Conservation (phyloP, 495 filamentous ascomycete species). For the Cenococcum geophilum region DNA sequence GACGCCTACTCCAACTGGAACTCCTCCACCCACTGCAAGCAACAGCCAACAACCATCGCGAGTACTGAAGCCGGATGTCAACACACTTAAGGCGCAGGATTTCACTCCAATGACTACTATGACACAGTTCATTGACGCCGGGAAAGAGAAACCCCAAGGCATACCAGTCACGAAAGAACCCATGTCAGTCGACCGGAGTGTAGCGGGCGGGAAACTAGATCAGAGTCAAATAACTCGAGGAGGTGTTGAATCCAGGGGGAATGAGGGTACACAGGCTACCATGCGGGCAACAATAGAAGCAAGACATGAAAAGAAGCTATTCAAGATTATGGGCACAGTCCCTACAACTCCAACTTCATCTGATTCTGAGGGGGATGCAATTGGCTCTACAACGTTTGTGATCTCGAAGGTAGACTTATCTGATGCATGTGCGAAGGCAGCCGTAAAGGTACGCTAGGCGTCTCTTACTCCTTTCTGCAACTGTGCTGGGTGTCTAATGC, state of each 20-base stretch:
- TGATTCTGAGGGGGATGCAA: conserved; percentile 4
- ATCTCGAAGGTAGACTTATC: neutral
- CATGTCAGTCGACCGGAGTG: neutral
- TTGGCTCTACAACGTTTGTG: neutral
- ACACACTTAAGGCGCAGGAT: neutral
- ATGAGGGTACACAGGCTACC: neutral
- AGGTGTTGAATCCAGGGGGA: neutral
- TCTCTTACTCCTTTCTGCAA: too few species aligned
- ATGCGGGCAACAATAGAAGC: neutral
- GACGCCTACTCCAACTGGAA: neutral
- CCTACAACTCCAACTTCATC: conserved; percentile 20
- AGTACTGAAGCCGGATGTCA: neutral
- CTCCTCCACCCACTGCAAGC: neutral
- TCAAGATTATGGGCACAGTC: conserved; percentile 28
- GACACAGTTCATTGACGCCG: conserved; percentile 26
- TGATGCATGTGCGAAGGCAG: neutral
- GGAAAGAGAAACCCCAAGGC: neutral
- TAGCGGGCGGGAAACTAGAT: neutral
- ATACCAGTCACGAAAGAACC: neutral
- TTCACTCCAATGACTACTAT: conserved; percentile 22
- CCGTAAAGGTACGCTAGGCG: too few species aligned
- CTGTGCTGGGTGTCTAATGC: too few species aligned
- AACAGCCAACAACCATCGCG: neutral
- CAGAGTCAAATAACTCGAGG: neutral
- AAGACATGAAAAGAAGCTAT: conserved; percentile 14